A percentile compares a stretch with the other conserved stretches of the same genome.
Conservation (phyloP, 2,329 filamentous ascomycete species). For the Microthyrium microscopicum region DNA sequence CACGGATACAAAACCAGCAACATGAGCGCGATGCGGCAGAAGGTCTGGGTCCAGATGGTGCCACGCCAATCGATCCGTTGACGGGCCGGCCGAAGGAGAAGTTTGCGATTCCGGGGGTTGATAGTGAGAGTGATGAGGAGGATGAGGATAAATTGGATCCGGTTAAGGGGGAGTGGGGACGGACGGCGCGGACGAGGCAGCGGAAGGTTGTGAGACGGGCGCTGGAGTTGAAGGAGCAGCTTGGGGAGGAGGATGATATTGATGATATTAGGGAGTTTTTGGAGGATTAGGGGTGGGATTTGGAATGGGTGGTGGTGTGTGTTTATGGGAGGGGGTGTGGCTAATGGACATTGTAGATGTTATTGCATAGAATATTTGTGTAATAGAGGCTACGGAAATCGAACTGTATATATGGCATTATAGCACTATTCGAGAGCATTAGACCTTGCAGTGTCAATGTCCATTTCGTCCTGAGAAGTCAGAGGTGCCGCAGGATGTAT, state of each 20-base stretch:
- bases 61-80: conserved; percentile 18
- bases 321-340: no score
- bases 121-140: conserved; percentile 26
- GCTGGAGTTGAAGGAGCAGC: conserved; percentile 42
- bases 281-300: conserved; percentile 30
- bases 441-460: no score
- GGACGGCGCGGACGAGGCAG: conserved; percentile 53
- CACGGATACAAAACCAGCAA: conserved; percentile 45
- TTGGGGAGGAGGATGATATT: conserved; percentile 44
- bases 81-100: conserved; percentile 27
- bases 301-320: no score
- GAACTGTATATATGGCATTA: no score
- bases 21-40: conserved; percentile 34
- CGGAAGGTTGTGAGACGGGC: conserved; percentile 49
- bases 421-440: no score
- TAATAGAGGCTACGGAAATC: no score
- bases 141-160: conserved; percentile 26
- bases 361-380: no score
- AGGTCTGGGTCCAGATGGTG: conserved; percentile 21
- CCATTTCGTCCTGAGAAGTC: no score
- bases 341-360: no score
- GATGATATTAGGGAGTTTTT: conserved; percentile 62
- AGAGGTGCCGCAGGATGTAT: no score
- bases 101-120: conserved; percentile 34
- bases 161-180: conserved; percentile 46